Evolutionary conservation across 2,329 filamentous ascomycete species (phyloP), one percentile per base, ranked within the genome.

Genomic region (Paracoccidioides brasiliensis): DNA sequence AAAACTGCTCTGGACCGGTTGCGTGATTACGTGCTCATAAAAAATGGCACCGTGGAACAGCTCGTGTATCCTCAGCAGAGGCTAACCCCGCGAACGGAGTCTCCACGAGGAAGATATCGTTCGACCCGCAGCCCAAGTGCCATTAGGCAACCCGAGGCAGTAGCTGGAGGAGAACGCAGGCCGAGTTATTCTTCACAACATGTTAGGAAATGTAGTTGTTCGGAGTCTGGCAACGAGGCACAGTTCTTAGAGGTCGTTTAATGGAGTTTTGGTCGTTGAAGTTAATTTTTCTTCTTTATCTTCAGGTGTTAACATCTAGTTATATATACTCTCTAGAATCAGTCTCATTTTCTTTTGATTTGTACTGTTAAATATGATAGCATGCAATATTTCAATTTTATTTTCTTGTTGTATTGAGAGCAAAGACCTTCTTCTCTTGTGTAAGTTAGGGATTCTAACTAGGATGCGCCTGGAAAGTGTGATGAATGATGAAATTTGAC

Each of bases 1-100:
- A 84, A 84, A 63, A 83, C 81, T 3, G 75, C 74, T 0, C 65
- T 78, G 4, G 75, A 78, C 57, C 63, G 60, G 22, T 58, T 70
- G 40, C 66, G 68, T 30, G 55, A 59, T 4, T 65, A 70, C 58
- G 69, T 66, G 67, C 57, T 70, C 30, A 57, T 60, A 38, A 69
- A 68, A 51, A 66, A 65, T 38, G 60, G 59, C 7, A 57, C 52
- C 10, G 57, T 59, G 37, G 60, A 66, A 37, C 45, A 53, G 5
- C 41, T 40, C 22, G 43, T 35, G 5, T 54, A n/a, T n/a, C 10
- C 38, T 32, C 37, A 52, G 3, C 10, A 51, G 32, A 8, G 51
- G 35, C 51, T 33, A 32, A 37, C 33, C 38, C 32, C 32, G n/a
- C 46, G 45, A 37, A 10, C 45, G n/a, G 4, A 8, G 6, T 48